Evolutionary conservation across 441 rosid genomes (phyloP), one percentile per base, ranked within the genome.

Genomic region (Monsonia emarginata): DNA sequence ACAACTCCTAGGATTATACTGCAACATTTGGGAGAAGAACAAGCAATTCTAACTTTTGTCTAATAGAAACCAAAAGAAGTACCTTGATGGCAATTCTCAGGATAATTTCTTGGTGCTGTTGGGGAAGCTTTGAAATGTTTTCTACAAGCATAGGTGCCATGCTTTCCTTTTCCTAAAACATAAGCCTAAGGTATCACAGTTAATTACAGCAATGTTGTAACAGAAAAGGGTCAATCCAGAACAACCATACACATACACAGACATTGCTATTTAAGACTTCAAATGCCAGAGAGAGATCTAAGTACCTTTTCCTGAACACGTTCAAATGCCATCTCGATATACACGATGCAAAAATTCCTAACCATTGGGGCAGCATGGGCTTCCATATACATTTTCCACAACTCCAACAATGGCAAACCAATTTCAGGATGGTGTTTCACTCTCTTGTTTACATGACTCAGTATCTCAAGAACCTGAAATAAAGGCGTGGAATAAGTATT

Each of bases 301-400:
- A 82, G 32, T 62, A 88, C 98, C 92, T 86, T 88, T 65, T 69
- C 68, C 66, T 77, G 74, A 27, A 79, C 82, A 31, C 88, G 84
- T 69, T 90, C 98, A 75, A 90, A 87, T 54, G 96, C 97, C 98
- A 93, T 93, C 83, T 93, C 98, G 76, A 93, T 78, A 69, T 93
- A 93, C 67, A 93, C 88, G 46, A 88, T 81, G 77, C 89, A 90
- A 69, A 93, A 93, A 67, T 90, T 93, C 78, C 77, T 84, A 67
- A 93, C 94, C 88, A 88, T 90, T 24, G 90, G 83, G 73, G 81
- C 25, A 62, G 86, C 85, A 88, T 75, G 71, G 69, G 79, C 64
- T 57, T 80, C 85, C 7, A 81, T 78, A 70, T 85, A 88, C 78
- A 93, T 74, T 66, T 75, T 79, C 97, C 97, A 93, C 21, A 93